Evolutionary conservation across 2,329 filamentous ascomycete species (phyloP).

Genomic region (Pseudopithomyces chartarum): DNA sequence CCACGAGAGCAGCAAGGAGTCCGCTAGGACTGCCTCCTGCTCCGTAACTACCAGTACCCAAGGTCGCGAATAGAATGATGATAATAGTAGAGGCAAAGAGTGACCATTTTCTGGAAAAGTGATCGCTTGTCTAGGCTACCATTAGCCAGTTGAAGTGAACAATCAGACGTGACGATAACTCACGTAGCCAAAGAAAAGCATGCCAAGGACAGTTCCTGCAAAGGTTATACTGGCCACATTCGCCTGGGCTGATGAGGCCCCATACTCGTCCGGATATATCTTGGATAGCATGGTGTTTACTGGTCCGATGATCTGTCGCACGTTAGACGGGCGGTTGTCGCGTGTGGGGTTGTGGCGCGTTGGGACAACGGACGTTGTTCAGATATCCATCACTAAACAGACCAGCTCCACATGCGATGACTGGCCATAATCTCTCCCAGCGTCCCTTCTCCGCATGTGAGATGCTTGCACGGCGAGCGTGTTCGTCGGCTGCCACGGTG

Average conservation of each 20-base stretch:
- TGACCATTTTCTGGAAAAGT: slow-evolving; percentile 82
- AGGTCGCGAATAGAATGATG: slow-evolving; percentile 81
- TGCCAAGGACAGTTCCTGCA: slow-evolving; percentile 81
- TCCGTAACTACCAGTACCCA: slow-evolving; percentile 78
- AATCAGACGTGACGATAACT: background rate
- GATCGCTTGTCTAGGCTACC: slow-evolving; percentile 82
- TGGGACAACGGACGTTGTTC: slow-evolving; percentile 67
- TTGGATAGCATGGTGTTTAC: slow-evolving; percentile 75
- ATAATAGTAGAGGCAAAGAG: slow-evolving; percentile 82
- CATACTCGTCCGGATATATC: slow-evolving; percentile 74
- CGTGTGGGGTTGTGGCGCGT: slow-evolving; percentile 8
- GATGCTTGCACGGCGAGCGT: slow-evolving; percentile 30
- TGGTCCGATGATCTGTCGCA: slow-evolving; percentile 75
- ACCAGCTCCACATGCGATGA: slow-evolving; percentile 86
- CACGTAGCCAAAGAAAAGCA: slow-evolving; percentile 75
- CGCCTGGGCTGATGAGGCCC: slow-evolving; percentile 68
- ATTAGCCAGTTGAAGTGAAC: slow-evolving; percentile 54
- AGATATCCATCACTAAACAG: slow-evolving; percentile 92
- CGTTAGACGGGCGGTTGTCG: slow-evolving; percentile 16
- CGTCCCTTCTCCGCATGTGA: slow-evolving; percentile 36
- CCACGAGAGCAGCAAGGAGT: slow-evolving; percentile 77
- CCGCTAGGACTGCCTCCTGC: slow-evolving; percentile 70
- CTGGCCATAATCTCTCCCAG: slow-evolving; percentile 66
- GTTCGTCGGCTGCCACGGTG: slow-evolving; percentile 12
- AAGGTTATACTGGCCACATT: slow-evolving; percentile 86